phyloP scores from a whole-genome alignment of 164 flowering plant genomes.

The Taxillus chinensis region DNA sequence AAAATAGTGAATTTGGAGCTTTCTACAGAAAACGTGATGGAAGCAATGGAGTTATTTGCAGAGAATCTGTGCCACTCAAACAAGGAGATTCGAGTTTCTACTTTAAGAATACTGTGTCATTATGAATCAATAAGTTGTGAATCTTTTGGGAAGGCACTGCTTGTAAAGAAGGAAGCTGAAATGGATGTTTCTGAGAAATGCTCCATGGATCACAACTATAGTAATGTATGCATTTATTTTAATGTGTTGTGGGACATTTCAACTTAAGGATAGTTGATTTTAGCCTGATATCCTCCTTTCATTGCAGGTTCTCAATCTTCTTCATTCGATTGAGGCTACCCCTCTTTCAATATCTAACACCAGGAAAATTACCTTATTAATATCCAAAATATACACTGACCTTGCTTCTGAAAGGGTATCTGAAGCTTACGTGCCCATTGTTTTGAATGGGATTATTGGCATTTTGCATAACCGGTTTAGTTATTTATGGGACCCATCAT shows the following conservation, averaged over 20 bases:
- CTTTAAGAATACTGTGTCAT: slow-evolving; percentile 70
- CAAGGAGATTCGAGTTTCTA: slow-evolving; percentile 56
- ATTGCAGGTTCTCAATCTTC: slow-evolving; percentile 62
- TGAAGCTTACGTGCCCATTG: slow-evolving; percentile 41
- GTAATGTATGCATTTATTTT: slow-evolving; percentile 28
- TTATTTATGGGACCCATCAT: slow-evolving; percentile 57
- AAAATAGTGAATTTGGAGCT: slow-evolving; percentile 33
- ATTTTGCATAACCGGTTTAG: slow-evolving; percentile 74
- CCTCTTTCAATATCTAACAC: slow-evolving; percentile 65
- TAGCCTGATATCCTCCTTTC: not conserved
- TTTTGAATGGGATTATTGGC: slow-evolving; percentile 68
- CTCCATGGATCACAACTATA: slow-evolving; percentile 13
- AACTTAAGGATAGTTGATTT: not conserved
- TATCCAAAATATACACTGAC: slow-evolving; percentile 61
- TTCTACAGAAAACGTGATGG: slow-evolving; percentile 25
- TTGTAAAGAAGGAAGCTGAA: slow-evolving; percentile 24
- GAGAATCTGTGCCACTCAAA: slow-evolving; percentile 57
- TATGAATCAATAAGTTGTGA: slow-evolving; percentile 30
- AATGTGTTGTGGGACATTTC: not conserved
- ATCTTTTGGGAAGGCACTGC: slow-evolving; percentile 15
- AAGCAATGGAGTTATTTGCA: slow-evolving; percentile 40
- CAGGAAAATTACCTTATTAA: slow-evolving; percentile 38
- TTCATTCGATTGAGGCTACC: slow-evolving; percentile 56
- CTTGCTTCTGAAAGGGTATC: slow-evolving; percentile 43
- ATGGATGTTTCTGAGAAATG: slow-evolving; percentile 26